Conservation (phyloP, 2,329 filamentous ascomycete genomes). For the Cladobotryum mycophilum region DNA sequence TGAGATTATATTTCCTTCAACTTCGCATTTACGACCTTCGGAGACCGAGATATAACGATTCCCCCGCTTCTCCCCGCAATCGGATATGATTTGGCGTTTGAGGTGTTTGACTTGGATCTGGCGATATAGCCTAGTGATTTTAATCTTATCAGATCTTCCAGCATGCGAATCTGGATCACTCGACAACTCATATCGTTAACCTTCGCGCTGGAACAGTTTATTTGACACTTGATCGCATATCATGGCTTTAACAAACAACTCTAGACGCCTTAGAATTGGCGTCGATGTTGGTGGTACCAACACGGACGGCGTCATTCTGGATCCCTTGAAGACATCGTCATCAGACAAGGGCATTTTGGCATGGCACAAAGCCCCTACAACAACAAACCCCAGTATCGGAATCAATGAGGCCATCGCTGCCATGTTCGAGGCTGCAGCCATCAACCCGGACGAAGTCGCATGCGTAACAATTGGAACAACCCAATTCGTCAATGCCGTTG, state of each 20-base stretch:
- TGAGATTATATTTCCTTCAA: too few relatives aligned
- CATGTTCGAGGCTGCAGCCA: conserved; percentile 33
- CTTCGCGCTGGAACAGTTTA: too few relatives aligned
- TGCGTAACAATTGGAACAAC: conserved; percentile 50
- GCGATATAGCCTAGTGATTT: too few relatives aligned
- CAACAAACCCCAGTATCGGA: conserved; percentile 40
- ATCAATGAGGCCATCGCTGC: conserved; percentile 39
- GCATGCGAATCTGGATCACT: too few relatives aligned
- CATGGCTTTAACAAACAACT: neutral
- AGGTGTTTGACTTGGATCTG: too few relatives aligned
- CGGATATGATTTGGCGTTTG: too few relatives aligned
- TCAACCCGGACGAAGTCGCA: conserved; percentile 33
- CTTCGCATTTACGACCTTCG: too few relatives aligned
- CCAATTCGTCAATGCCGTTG: conserved; percentile 53
- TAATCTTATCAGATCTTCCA: too few relatives aligned
- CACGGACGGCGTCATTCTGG: conserved; percentile 47
- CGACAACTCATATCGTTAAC: too few relatives aligned
- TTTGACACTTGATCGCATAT: neutral
- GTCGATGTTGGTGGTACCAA: conserved; percentile 47
- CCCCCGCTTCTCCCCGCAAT: too few relatives aligned
- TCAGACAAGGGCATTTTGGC: conserved; percentile 39
- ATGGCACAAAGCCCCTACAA: conserved; percentile 45
- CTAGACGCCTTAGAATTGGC: conserved; percentile 33
- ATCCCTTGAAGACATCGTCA: conserved; percentile 31
- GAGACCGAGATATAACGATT: too few relatives aligned